These are phyloP conservation scores for Herpotrichia juniperi DNA, from an alignment of 2,329 filamentous ascomycete species.

Conservation along the genomic window DNA sequence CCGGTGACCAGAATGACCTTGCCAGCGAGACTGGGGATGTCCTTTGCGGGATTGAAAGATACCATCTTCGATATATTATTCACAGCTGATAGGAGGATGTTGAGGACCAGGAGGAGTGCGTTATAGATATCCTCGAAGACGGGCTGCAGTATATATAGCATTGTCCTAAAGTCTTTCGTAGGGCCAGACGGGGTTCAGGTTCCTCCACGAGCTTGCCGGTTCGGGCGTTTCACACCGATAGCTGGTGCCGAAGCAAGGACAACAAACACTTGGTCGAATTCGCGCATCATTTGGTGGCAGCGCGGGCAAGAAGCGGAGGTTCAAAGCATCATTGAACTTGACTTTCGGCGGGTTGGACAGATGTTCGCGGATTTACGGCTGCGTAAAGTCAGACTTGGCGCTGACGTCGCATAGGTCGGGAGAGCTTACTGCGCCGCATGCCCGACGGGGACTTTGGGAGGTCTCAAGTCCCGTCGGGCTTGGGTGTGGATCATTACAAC, in stretches of 20 bases:
- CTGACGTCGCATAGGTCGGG: neutral
- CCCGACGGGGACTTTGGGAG: neutral
- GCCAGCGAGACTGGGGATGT: slow-evolving; percentile 31
- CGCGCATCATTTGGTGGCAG: neutral
- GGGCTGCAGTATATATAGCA: slow-evolving; percentile 6
- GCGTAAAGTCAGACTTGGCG: neutral
- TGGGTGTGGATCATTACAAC: neutral
- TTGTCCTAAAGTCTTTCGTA: neutral
- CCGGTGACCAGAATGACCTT: slow-evolving; percentile 45
- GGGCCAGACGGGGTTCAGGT: neutral
- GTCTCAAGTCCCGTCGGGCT: neutral
- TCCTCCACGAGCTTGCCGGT: neutral
- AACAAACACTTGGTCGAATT: neutral
- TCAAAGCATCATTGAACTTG: neutral
- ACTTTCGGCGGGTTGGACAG: neutral
- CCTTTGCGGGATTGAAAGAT: slow-evolving; percentile 31
- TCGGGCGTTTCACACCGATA: neutral
- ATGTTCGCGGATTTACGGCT: neutral
- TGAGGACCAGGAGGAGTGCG: slow-evolving; percentile 3
- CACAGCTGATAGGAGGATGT: slow-evolving; percentile 15
- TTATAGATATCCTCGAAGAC: slow-evolving; percentile 3
- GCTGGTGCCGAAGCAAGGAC: no score
- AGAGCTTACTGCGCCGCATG: neutral
- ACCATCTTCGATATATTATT: slow-evolving; percentile 10
- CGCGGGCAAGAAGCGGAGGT: neutral